Base-by-base conservation (phyloP, 371 early-diverging fungal species). In the Mucor lusitanicus region DNA sequence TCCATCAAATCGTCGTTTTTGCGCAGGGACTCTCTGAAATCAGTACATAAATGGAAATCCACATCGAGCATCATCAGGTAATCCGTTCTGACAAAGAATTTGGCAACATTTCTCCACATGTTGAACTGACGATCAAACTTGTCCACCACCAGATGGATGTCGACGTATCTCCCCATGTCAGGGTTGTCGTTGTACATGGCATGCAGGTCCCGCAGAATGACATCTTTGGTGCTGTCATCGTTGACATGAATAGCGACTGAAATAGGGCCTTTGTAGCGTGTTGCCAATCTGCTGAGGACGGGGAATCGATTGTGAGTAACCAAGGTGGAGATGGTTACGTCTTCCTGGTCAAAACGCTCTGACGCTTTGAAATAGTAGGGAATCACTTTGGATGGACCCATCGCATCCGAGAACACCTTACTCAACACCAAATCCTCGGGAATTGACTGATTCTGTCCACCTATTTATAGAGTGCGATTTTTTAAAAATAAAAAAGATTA, bases 41-140 rank as follows among this genome's bases (percentile, higher is more conserved):
- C 83, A 2, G 87, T 86, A 65, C 88, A 87, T 25, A 88, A 71
- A 61, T 85, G 74, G 70, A 88, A 88, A 64, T 88, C 88, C 1
- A 86, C 87, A 60, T 87, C 88, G 35, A 87, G 71, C 80, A 85
- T 78, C 79, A 88, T 81, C 67, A 87, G 77, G 58, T 83, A 86
- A 46, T 87, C 85, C 0, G 84, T 81, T 27, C 87, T 69, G 1
- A 86, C 83, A 75, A 88, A 88, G 60, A 86, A 79, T 61, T 87
- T 84, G 64, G 88, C 88, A 0, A 87, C 85, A 42, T 88, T 88
- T n/a, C n/a, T n/a, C n/a, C n/a, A n/a, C n/a, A n/a, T n/a, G n/a
- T n/a, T n/a, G n/a, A n/a, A n/a, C n/a, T 87, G 86, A 55, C 86
- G 76, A 60, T 85, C 85, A 67, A 85, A 87, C 40, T 79, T 77